A percentile compares a stretch with the other conserved stretches of the same genome.
These are phyloP conservation scores for Phytopythium montanum DNA, from an alignment of 352 stramenopile genomes.

Conservation along the genomic window DNA sequence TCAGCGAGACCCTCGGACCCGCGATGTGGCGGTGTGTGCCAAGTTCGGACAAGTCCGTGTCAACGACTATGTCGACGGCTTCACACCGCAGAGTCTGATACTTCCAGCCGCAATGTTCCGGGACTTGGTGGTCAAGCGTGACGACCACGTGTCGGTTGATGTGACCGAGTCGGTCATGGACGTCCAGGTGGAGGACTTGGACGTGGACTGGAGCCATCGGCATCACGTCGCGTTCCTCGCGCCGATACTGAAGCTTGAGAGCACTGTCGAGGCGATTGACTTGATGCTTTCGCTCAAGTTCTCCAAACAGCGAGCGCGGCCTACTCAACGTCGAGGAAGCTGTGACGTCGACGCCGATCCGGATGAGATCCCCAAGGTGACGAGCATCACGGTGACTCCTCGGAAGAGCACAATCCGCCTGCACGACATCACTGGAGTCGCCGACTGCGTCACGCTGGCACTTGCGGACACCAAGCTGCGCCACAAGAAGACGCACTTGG, in stretches of 20 bases:
- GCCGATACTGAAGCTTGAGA: neutral
- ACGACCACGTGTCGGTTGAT: constrained; percentile 19
- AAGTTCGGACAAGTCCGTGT: neutral
- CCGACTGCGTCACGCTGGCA: constrained; percentile 10
- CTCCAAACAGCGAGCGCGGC: neutral
- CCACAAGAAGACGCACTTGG: constrained; percentile 26
- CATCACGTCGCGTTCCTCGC: constrained; percentile 25
- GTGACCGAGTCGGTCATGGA: constrained; percentile 23
- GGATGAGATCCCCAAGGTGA: constrained; percentile 18
- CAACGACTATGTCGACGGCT: neutral
- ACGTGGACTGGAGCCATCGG: constrained; percentile 31
- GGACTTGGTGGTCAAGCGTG: constrained; percentile 20
- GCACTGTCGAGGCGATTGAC: constrained; percentile 1
- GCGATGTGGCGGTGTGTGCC: neutral
- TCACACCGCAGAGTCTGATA: neutral
- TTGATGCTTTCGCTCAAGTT: neutral
- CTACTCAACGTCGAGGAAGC: neutral
- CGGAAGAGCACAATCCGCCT: constrained; percentile 20
- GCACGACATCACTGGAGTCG: constrained; percentile 25
- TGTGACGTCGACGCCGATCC: neutral
- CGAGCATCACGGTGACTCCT: constrained; percentile 20
- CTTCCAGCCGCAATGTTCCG: constrained; percentile 6
- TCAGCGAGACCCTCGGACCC: neutral
- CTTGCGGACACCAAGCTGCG: constrained; percentile 20
- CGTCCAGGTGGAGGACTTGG: constrained; percentile 20